Conservation (phyloP, 2,329 filamentous ascomycete genomes). For the Diaporthe sp. region DNA sequence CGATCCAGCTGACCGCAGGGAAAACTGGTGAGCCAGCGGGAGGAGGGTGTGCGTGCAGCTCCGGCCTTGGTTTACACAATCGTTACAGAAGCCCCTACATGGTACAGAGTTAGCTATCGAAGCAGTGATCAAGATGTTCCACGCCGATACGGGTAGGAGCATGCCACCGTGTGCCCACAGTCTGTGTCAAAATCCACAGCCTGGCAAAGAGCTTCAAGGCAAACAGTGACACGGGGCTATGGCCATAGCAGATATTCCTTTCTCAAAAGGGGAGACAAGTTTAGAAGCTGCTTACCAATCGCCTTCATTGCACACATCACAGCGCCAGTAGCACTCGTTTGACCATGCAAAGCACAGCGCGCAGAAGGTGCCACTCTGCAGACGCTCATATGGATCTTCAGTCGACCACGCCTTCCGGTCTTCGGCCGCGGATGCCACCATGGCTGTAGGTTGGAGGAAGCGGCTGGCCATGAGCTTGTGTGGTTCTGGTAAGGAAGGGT, state of each 20-base stretch:
- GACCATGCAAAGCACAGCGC: conserved; percentile 79
- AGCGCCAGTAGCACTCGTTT: conserved; percentile 92
- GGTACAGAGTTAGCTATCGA: too few relatives aligned
- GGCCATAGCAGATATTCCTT: too few relatives aligned
- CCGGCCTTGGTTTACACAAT: conserved; percentile 85
- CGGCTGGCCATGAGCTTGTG: conserved; percentile 73
- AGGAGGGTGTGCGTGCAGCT: conserved; percentile 87
- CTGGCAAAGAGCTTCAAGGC: too few relatives aligned
- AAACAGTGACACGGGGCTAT: too few relatives aligned
- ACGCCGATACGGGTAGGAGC: too few relatives aligned
- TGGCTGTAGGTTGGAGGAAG: conserved; percentile 64
- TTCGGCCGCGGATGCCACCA: conserved; percentile 65
- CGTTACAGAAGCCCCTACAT: conserved; percentile 81
- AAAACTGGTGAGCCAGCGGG: conserved; percentile 76
- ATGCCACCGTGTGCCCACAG: too few relatives aligned
- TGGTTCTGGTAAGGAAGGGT: conserved; percentile 60
- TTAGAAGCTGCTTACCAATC: conserved; percentile 68
- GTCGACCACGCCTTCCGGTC: conserved; percentile 71
- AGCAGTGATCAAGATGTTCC: too few relatives aligned
- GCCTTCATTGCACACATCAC: conserved; percentile 87
- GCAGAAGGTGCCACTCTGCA: conserved; percentile 89
- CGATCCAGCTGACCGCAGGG: conserved; percentile 46
- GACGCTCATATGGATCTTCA: conserved; percentile 75
- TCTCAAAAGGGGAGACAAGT: too few relatives aligned
- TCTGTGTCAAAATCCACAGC: too few relatives aligned